A percentile compares a stretch with the other conserved stretches of the same genome.
phyloP scores from a whole-genome alignment of 352 stramenopile genomes.

The Globisporangium parvum region DNA sequence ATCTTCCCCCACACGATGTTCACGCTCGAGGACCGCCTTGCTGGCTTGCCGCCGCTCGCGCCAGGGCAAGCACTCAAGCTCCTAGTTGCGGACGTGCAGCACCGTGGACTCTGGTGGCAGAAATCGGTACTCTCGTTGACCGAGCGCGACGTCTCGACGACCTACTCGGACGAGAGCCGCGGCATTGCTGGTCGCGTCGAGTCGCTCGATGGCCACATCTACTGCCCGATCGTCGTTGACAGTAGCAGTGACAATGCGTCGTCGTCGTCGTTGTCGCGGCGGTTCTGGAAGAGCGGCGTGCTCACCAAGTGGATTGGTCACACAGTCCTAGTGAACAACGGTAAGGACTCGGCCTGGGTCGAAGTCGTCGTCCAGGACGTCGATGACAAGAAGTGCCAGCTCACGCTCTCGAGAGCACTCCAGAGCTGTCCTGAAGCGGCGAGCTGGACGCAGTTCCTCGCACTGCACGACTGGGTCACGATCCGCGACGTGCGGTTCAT shows the following conservation, averaged over 20 bases:
- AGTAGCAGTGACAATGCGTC: slow-evolving; percentile 25
- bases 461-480: slow-evolving; percentile 41
- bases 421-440: slow-evolving; percentile 22
- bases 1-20: slow-evolving; percentile 51
- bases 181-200: slow-evolving; percentile 36
- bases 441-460: slow-evolving; percentile 37
- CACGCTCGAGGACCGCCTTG: slow-evolving; percentile 41
- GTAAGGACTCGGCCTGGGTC: slow-evolving; percentile 63
- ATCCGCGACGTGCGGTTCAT: slow-evolving; percentile 49
- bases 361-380: slow-evolving; percentile 48
- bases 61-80: slow-evolving; percentile 35
- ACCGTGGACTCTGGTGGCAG: slow-evolving; percentile 64
- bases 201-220: slow-evolving; percentile 62
- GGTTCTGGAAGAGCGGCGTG: slow-evolving; percentile 28
- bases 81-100: slow-evolving; percentile 43
- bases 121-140: slow-evolving; percentile 46
- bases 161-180: slow-evolving; percentile 49
- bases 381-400: slow-evolving; percentile 59
- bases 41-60: slow-evolving; percentile 25
- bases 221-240: slow-evolving; percentile 36
- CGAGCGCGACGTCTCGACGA: slow-evolving; percentile 47
- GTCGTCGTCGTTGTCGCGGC: slow-evolving; percentile 5
- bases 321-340: slow-evolving; percentile 58
- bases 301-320: slow-evolving; percentile 53
- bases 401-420: slow-evolving; percentile 53